Evolutionary conservation across 2,329 filamentous ascomycete genomes (phyloP), one percentile per base, ranked within the genome.

Genomic region (Salinomyces thailandicus): DNA sequence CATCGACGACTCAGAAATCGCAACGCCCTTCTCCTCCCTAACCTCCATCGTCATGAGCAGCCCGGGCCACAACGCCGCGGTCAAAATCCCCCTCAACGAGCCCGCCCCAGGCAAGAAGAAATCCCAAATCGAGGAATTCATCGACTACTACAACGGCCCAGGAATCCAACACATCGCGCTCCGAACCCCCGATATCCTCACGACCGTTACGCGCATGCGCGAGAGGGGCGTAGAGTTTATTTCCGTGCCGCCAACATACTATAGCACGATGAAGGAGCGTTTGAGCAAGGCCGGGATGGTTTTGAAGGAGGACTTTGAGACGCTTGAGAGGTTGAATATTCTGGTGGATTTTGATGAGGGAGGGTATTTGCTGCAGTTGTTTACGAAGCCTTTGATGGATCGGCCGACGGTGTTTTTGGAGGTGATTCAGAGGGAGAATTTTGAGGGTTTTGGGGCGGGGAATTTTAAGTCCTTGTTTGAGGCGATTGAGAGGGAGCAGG

Each of bases 61-160:
- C 4, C 34, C 78, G 42, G n/a, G n/a, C n/a, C n/a, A n/a, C n/a
- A 85, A 87, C 66, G 81, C 89, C 39, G 61, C 81, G 4, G 85
- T 95, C 62, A 95, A 95, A 67, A 95, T 95, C 86, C 89, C 89
- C 53, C 93, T 96, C 73, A 95, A 95, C 68, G 87, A 95, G 66
- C 89, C 89, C 2, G 89, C 89, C 0, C 68, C 75, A 1, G 89
- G 87, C 41, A 91, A 91, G 67, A 89, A 85, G 64, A 84, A 85
- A 62, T 85, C 79, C 8, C 89, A 96, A 65, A 95, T 96, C 50
- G 87, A 95, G 61, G 89, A 95, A 39, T 69, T 67, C 39, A 78
- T 95, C 48, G 71, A 84, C 58, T 95, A 91, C 69, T 93, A 94
- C 67, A 76, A 80, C 34, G 89, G 89, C 1, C 69, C 87, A 0